These are phyloP conservation scores for Stagonosporopsis chrysanthemi DNA, from an alignment of 2,329 filamentous ascomycete species.

Conservation along the genomic window DNA sequence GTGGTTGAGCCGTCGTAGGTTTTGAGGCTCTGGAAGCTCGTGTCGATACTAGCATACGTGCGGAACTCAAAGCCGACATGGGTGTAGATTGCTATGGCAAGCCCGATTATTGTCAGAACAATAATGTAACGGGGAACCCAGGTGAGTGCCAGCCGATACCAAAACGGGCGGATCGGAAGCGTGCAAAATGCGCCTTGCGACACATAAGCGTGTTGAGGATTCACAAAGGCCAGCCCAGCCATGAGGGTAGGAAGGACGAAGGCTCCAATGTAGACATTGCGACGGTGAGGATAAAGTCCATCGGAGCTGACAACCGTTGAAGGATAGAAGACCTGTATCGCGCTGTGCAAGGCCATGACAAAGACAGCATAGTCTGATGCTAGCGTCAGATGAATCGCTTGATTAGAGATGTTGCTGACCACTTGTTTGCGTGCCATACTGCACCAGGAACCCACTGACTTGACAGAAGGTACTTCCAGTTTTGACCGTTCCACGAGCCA, in stretches of 20 bases:
- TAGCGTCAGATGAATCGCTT: neutral
- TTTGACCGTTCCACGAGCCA: slow-evolving; percentile 60
- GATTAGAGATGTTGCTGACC: slow-evolving; percentile 50
- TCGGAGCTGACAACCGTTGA: slow-evolving; percentile 57
- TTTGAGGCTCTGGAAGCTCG: slow-evolving; percentile 22
- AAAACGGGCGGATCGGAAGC: slow-evolving; percentile 70
- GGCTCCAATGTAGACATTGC: slow-evolving; percentile 65
- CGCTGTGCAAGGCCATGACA: slow-evolving; percentile 76
- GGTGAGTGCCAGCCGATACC: slow-evolving; percentile 72
- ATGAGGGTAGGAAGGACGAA: slow-evolving; percentile 66
- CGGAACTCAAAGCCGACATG: slow-evolving; percentile 63
- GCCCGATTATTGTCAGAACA: slow-evolving; percentile 67
- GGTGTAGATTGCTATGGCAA: slow-evolving; percentile 74
- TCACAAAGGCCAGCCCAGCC: slow-evolving; percentile 69
- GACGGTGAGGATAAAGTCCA: slow-evolving; percentile 73
- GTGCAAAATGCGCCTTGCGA: slow-evolving; percentile 74
- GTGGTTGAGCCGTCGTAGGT: slow-evolving; percentile 19
- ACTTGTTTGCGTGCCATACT: slow-evolving; percentile 71
- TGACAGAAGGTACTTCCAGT: slow-evolving; percentile 69
- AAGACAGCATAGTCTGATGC: slow-evolving; percentile 70
- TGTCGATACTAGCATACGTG: slow-evolving; percentile 36
- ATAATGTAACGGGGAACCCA: slow-evolving; percentile 80
- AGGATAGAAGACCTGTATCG: slow-evolving; percentile 73
- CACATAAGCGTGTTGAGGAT: slow-evolving; percentile 62
- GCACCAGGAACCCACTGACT: slow-evolving; percentile 71